Evolutionary conservation across 805 yeast species (phyloP), one percentile per base, ranked within the genome.

Genomic region (Lachancea quebecensis): DNA sequence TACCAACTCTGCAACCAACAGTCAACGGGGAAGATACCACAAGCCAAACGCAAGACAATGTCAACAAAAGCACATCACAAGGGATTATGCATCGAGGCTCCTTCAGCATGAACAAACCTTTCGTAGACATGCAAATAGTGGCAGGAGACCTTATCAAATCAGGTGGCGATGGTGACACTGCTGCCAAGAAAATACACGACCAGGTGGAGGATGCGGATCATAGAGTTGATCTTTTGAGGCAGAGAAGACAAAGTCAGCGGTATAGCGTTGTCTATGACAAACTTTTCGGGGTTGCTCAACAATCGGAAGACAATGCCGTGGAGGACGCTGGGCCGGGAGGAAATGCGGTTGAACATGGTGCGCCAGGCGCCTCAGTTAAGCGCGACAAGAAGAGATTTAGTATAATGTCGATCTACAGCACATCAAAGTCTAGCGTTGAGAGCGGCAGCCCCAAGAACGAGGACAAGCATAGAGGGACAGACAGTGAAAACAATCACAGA

Each of bases 111-210:
- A 60, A 67, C 44, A 57, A 63, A 39, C 69, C 69, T 14, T 61
- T 65, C 3, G 59, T 67, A 29, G 70, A 67, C 41, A 28, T 66
- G 48, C 52, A 64, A 21, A 49, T 53, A 40, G 69, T 64, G 18
- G 60, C 61, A 47, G 72, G 71, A 41, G 70, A 66, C 42, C 55
- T 66, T 29, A 66, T 65, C n/a, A 63, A 56, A 31, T 62, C 66
- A 27, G 58, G 56, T 28, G 51, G 46, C 12, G 39, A 46, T 35
- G 39, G 42, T 10, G 57, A 52, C 16, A 42, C 53, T 2, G 50
- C 51, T 10, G 42, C 54, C 6, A 54, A 52, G 39, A 49, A 50
- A 28, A 45, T 55, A 4, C 56, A 58, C 17, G 59, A 57, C 35
- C 56, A 53, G 40, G 55, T 52, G 10, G 50, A 49, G 30, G 48